Base-by-base conservation (phyloP, 371 early-diverging fungal species). In the Circinella minor region DNA sequence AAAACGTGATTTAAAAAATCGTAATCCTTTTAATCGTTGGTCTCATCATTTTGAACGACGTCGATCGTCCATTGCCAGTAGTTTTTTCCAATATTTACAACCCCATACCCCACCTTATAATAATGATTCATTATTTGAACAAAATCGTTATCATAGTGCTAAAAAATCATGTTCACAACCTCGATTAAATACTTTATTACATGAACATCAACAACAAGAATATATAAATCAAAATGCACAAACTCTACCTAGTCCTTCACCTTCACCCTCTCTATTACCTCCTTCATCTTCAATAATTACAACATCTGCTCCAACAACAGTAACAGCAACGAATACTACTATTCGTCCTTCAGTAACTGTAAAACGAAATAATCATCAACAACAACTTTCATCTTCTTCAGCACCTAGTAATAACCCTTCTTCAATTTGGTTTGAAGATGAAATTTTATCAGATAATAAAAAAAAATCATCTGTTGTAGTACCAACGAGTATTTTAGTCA, bases 81-180 rank as follows among this genome's bases (percentile, higher is more conserved):
- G 27, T n/a, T 66, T 65, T 48, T 66, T 61, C 18, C 62, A 69
- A 15, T 48, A 34, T 10, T 37, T 49, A 4, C 55, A 51, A 51
- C 51, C 51, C 15, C 51, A 8, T 5, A 20, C 57, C 34, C 15
- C 57, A 20, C 8, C 27, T 7, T 59, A 34, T 48, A 55, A 14
- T 46, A 63, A 63, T 34, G 63, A 63, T 34, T 46, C 47, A 3
- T 20, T 63, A 18, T 47, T 38, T 27, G 63, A 63, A 38, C 63
- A 63, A 46, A 38, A 9, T n/a, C 63, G 63, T 46, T 63, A 63
- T 13, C 43, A 47, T 20, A 20, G 63, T 14, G 63, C 63, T 14
- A 63, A 47, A 46, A 39, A 47, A 68, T 68, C 47, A 6, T 47
- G 47, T 68, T 68, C 61, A 34, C 60, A 48, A 18, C 63, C 47